Evolutionary conservation across 176 grass and related monocot genomes (phyloP), one percentile per base, ranked within the genome.

Genomic region (Cenchrus americanus): DNA sequence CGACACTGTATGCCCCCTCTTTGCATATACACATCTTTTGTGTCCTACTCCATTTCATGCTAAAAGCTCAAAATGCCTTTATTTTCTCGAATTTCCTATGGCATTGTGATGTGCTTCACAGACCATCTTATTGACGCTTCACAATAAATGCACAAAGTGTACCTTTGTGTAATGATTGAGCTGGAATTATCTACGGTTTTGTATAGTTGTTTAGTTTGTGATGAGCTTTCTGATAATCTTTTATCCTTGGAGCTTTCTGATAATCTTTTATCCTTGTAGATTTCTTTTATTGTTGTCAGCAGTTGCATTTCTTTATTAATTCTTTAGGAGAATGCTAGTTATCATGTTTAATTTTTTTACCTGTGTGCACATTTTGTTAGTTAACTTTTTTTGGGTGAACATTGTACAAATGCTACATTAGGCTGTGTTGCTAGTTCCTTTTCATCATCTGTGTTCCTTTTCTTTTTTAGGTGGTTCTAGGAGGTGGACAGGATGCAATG

Each of bases 391-490:
- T n/a, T 43, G 66, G 18, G 0, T 17, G 27, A 11, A 24, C 10
- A 61, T 11, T 37, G 34, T 37, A 37, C 3, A 11, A 1, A 69
- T 53, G 4, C 21, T 57, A 5, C 12, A 2, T 14, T 41, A 80
- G 30, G 19, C 10, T 14, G 11, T 66, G 1, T 21, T 6, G 49
- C 4, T 27, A 5, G 42, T 60, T 21, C 5, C 13, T 44, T 78
- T 32, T 5, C 1, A 43, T 41, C 9, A 52, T 76, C 2, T 26
- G 0, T 32, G 21, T 59, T 75, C 47, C 2, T 62, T 17, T 46
- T 85, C 82, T 7, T 83, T 7, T 65, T 71, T 87, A 95, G 92
- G 95, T 98, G 75, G 95, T 98, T 62, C 86, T 98, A 84, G 93
- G 93, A 74, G 89, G 96, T 77, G 90, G 90, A 48, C 91, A 95